Conservation (phyloP, 345 rosid genomes). For the Clarkia xantiana region DNA sequence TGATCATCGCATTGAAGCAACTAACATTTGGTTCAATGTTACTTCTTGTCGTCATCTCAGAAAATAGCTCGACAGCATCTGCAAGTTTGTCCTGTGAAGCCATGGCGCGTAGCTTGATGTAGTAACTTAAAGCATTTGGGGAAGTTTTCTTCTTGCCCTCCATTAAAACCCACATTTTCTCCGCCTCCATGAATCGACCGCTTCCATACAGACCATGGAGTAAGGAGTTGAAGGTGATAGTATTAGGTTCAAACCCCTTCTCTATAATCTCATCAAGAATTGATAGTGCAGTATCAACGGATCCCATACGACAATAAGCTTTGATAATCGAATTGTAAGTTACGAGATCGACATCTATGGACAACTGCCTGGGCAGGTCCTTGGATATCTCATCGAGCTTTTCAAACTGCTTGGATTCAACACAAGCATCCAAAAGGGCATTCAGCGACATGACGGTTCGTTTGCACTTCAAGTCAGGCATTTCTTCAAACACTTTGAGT, state of each 20-base stretch:
- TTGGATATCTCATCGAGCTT: slow-evolving; percentile 8
- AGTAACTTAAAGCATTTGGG: slow-evolving; percentile 15
- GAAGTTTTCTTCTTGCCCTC: slow-evolving; percentile 12
- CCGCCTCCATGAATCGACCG: slow-evolving; percentile 18
- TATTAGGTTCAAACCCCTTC: slow-evolving; percentile 10
- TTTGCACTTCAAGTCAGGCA: slow-evolving; percentile 15
- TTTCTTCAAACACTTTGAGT: slow-evolving; percentile 27
- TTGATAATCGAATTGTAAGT: slow-evolving; percentile 16
- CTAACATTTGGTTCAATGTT: slow-evolving; percentile 11
- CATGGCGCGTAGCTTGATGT: slow-evolving; percentile 18
- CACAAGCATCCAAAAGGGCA: slow-evolving; percentile 13
- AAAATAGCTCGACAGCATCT: slow-evolving; percentile 14
- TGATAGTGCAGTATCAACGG: slow-evolving; percentile 11
- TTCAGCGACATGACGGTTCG: slow-evolving; percentile 19
- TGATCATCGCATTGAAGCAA: slow-evolving; percentile 18
- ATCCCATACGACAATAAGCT: slow-evolving; percentile 18
- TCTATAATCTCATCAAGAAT: slow-evolving; percentile 16
- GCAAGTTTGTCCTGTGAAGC: slow-evolving; percentile 2
- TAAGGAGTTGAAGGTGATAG: slow-evolving; percentile 18
- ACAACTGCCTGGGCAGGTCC: slow-evolving; percentile 10
- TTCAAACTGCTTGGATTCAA: slow-evolving; percentile 11
- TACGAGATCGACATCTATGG: slow-evolving; percentile 11
- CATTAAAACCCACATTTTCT: slow-evolving; percentile 19
- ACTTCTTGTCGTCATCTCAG: slow-evolving; percentile 14
- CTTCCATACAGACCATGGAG: slow-evolving; percentile 13